Base-by-base conservation (phyloP, 1,139 yeast species). In the Yarrowia galli region DNA sequence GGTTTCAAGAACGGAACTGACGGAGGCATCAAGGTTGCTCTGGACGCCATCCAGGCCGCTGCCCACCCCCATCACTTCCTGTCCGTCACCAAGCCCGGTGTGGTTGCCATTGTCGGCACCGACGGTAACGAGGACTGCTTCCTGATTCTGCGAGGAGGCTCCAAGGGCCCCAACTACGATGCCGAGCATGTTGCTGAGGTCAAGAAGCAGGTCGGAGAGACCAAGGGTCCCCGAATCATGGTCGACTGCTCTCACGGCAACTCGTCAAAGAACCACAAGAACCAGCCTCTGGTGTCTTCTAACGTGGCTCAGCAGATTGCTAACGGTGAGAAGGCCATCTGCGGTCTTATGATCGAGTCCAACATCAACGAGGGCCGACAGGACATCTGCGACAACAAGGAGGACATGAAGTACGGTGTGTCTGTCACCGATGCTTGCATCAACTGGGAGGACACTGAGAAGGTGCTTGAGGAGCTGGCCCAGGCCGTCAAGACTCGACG, bases 1-100 rank as follows among this genome's bases (percentile, higher is more conserved):
- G 98, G 98, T 60, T 93, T 93, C 88, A 93, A 93, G 79, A 93
- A 93, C 77, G 98, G 98, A 76, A 93, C 98, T 49, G 98, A 93
- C 77, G 98, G 98, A 76, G 87, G 92, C 63, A 81, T 93, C 68
- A 92, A 91, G 71, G 98, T 93, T 69, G 96, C 98, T 49, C 84
- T 95, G 70, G 99, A 95, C 77, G 99, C 98, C 61, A 86, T 92
- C 78, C 86, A 92, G 75, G 96, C 98, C 60, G 96, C 98, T 48
- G 82, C 93, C 53, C 92, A 91, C 78, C 93, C 97, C 32, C 99
- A 95, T 77, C 97, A 93, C 79, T 95, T 95, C 83, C 81, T 95
- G 76, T 88, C 93, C 38, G 98, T 95, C 69, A 95, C 98, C 46
- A 95, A 91, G 77, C 92, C 91, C 36, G 99, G 99, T 78, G 87